These are phyloP conservation scores for Arthrobotrys megalospora DNA, from an alignment of 2,329 filamentous ascomycete species.

Conservation along the genomic window DNA sequence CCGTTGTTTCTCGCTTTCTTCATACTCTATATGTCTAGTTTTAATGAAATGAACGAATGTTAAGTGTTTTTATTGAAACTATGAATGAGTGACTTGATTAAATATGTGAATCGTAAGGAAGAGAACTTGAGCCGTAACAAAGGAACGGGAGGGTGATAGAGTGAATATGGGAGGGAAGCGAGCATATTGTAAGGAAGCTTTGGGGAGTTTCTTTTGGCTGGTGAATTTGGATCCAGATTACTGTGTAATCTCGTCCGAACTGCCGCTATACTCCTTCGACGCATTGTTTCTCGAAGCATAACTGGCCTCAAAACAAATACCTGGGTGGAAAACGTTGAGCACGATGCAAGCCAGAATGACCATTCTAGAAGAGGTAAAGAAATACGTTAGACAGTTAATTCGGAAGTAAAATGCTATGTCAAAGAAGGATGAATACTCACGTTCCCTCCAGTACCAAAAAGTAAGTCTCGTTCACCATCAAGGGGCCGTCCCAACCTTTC, in stretches of 20 bases:
- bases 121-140: background rate
- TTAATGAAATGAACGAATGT: conserved; percentile 1
- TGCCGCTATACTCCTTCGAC: conserved; percentile 29
- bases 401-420: background rate
- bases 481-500: conserved; percentile 74
- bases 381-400: background rate
- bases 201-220: background rate
- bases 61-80: background rate
- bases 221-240: background rate
- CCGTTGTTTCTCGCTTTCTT: background rate
- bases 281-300: conserved; percentile 47
- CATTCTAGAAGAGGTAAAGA: conserved; percentile 65
- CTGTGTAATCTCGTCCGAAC: conserved; percentile 24
- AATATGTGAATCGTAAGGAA: background rate
- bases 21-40: background rate
- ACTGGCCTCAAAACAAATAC: conserved; percentile 63
- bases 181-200: background rate
- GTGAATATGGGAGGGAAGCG: too few species aligned
- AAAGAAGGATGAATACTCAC: conserved; percentile 60
- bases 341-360: conserved; percentile 70
- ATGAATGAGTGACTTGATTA: conserved; percentile 15
- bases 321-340: conserved; percentile 71
- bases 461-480: conserved; percentile 73
- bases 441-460: conserved; percentile 75
- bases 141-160: background rate